phyloP scores from a whole-genome alignment of 2,329 filamentous ascomycete species.

The Fusarium sp. region DNA sequence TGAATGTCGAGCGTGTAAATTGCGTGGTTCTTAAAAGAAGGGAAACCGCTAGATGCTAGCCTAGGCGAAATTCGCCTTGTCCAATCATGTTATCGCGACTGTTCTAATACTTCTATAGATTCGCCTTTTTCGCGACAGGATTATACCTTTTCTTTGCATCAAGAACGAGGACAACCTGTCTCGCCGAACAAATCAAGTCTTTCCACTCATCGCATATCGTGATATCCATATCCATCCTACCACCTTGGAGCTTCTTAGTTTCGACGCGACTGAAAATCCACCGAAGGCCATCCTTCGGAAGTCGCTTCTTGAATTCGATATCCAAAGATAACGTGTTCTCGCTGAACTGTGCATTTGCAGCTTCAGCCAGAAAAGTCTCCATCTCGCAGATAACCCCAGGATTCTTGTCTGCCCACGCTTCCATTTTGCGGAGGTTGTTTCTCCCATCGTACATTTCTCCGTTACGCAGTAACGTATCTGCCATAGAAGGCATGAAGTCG shows the following conservation, averaged over 20 bases:
- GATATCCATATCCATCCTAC: not conserved
- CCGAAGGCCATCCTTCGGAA: not conserved
- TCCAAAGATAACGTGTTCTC: not conserved
- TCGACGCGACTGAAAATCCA: not conserved
- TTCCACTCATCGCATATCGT: not conserved
- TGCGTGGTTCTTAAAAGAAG: no score
- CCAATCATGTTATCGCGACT: no score
- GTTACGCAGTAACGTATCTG: not conserved
- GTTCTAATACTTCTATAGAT: not conserved
- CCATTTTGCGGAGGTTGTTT: not conserved
- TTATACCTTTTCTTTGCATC: constrained; percentile 1
- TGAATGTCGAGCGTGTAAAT: no score
- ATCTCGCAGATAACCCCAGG: not conserved
- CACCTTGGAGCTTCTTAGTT: not conserved
- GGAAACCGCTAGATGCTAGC: no score
- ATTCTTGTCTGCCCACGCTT: not conserved
- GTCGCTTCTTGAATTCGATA: not conserved
- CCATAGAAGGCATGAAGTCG: not conserved
- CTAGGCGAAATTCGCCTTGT: no score
- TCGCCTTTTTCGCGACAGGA: not conserved
- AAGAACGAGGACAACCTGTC: not conserved
- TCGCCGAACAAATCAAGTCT: not conserved
- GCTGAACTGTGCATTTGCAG: not conserved
- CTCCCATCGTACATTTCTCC: not conserved
- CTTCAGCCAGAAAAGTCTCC: not conserved